Evolutionary conservation across 768 basidiomycete species (phyloP).

Genomic region (Boletales sp.): DNA sequence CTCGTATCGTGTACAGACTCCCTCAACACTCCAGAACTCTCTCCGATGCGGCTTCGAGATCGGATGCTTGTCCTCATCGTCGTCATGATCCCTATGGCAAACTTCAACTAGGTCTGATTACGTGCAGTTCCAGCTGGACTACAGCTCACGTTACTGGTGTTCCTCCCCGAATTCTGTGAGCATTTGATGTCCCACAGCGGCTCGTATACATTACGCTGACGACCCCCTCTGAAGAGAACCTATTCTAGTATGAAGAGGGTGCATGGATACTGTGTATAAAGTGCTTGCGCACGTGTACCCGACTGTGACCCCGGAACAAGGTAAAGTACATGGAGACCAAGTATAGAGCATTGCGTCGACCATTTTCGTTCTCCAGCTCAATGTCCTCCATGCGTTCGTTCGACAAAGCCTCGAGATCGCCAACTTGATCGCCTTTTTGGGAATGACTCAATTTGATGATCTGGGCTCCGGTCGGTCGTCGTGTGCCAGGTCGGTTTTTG

Average conservation of each 20-base stretch:
- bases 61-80: conserved; percentile 81
- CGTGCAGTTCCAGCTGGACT: conserved; percentile 65
- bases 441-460: conserved; percentile 55
- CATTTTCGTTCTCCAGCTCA: conserved; percentile 36
- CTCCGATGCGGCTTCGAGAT: conserved; percentile 69
- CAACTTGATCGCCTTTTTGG: conserved; percentile 56
- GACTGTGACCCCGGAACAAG: conserved; percentile 56
- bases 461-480: conserved; percentile 53
- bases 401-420: conserved; percentile 58
- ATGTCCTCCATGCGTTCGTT: conserved; percentile 57
- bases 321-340: conserved; percentile 25
- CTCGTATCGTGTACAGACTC: conserved; percentile 76
- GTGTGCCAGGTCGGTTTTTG: conserved; percentile 57
- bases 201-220: neutral
- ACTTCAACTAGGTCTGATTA: conserved; percentile 56
- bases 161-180: conserved; percentile 78
- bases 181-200: conserved; percentile 3
- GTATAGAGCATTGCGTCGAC: neutral
- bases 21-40: conserved; percentile 80
- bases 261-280: conserved; percentile 44
- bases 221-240: conserved; percentile 38
- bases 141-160: conserved; percentile 56
- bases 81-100: conserved; percentile 70
- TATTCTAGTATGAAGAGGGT: conserved; percentile 56
- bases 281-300: conserved; percentile 71